phyloP scores from a whole-genome alignment of 1,284 basidiomycete species.

The Ustilago shanxiensis region DNA sequence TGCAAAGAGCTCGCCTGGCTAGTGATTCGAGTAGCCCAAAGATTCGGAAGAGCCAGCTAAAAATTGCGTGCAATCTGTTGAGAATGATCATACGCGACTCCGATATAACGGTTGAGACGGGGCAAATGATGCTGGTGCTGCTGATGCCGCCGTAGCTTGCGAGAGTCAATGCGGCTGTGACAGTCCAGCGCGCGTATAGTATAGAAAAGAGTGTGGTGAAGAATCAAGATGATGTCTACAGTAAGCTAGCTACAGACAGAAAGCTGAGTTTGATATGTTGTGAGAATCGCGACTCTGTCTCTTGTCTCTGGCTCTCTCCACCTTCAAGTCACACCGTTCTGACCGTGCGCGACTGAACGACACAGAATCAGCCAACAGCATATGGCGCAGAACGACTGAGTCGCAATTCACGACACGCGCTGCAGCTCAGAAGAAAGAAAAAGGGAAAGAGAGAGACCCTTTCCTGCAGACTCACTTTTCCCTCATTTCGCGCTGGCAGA shows the following conservation, averaged over 20 bases:
- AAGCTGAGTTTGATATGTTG: slow-evolving; percentile 2
- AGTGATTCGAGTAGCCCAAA: neutral
- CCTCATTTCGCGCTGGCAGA: slow-evolving; percentile 1
- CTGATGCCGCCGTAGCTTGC: neutral
- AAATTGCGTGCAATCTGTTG: neutral
- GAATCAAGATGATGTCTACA: neutral
- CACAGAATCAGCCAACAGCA: slow-evolving; percentile 1
- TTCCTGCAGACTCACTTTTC: neutral
- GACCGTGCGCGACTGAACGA: slow-evolving; percentile 5
- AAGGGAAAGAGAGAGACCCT: slow-evolving; percentile 3
- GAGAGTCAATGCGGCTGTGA: neutral
- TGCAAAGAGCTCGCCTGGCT: neutral
- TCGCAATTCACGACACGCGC: neutral
- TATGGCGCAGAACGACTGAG: neutral
- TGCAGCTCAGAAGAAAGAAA: neutral
- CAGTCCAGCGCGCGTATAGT: slow-evolving; percentile 4
- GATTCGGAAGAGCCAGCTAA: neutral
- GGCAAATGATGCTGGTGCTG: neutral
- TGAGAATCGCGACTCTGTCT: slow-evolving; percentile 6
- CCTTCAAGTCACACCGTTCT: slow-evolving; percentile 1
- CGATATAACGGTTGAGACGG: neutral
- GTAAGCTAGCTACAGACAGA: neutral
- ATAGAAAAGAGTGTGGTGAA: slow-evolving; percentile 4
- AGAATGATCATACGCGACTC: neutral
- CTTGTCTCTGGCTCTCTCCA: no score